Conservation (phyloP, 805 yeast species). For the Teunomyces aglyptinius region DNA sequence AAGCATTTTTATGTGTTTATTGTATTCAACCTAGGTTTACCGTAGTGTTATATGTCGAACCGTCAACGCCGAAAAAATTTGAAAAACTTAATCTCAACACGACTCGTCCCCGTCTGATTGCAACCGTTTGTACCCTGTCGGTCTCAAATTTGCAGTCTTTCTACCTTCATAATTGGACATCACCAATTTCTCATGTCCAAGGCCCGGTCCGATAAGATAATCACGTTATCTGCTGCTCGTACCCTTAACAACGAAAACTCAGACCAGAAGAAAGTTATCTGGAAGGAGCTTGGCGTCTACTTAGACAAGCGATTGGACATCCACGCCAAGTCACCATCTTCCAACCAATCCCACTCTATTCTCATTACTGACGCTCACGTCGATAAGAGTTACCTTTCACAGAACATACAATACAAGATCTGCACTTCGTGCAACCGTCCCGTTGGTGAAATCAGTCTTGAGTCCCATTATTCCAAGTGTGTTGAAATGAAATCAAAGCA, state of each 20-base stretch:
- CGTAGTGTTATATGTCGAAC: constrained; percentile 2
- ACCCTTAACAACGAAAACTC: constrained; percentile 18
- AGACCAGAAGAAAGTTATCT: constrained; percentile 27
- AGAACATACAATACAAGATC: constrained; percentile 35
- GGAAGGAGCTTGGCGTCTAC: constrained; percentile 46
- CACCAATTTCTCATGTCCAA: constrained; percentile 16
- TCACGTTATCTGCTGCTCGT: constrained; percentile 26
- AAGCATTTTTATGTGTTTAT: constrained; percentile 42
- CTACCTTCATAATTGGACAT: constrained; percentile 6
- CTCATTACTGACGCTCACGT: constrained; percentile 21
- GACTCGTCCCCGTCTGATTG: constrained; percentile 2
- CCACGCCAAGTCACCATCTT: constrained; percentile 20
- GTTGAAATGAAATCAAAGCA: constrained; percentile 33
- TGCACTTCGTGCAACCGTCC: constrained; percentile 42
- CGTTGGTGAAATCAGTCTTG: constrained; percentile 34
- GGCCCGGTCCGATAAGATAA: constrained; percentile 21
- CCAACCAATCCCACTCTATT: constrained; percentile 18
- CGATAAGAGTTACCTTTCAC: constrained; percentile 30
- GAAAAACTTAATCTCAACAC: not conserved
- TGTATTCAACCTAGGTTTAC: constrained; percentile 30
- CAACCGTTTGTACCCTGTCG: not conserved
- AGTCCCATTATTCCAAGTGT: constrained; percentile 35
- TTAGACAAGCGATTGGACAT: constrained; percentile 37
- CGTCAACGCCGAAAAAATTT: not conserved
- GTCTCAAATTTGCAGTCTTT: not conserved